Conservation (phyloP, 202 grass and related monocot genomes). For the Musa balbisiana region DNA sequence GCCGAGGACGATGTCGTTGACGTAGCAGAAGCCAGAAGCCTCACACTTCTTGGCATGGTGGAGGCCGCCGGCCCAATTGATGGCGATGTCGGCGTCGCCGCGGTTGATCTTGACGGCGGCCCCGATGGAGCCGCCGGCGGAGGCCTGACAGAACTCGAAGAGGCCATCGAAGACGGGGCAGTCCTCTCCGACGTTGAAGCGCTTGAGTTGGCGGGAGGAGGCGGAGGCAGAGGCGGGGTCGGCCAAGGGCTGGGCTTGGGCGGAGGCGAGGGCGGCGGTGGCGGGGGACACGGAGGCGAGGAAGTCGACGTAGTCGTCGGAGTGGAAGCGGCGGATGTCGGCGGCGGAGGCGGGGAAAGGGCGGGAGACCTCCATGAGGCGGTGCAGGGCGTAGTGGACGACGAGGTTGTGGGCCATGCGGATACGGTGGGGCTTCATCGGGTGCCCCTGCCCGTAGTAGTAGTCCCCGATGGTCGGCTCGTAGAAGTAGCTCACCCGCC, state of each 20-base stretch:
- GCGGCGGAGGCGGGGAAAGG: slow-evolving; percentile 65
- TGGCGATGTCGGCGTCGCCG: slow-evolving; percentile 81
- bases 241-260: slow-evolving; percentile 9
- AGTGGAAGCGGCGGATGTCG: slow-evolving; percentile 89
- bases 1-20: slow-evolving; percentile 93
- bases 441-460: slow-evolving; percentile 99
- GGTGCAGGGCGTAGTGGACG: slow-evolving; percentile 91
- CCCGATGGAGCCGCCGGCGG: slow-evolving; percentile 85
- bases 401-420: slow-evolving; percentile 95
- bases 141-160: slow-evolving; percentile 91
- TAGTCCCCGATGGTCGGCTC: slow-evolving; percentile 97
- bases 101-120: slow-evolving; percentile 96
- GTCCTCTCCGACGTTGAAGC: slow-evolving; percentile 94
- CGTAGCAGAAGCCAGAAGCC: slow-evolving; percentile 95
- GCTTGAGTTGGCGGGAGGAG: slow-evolving; percentile 38
- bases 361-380: slow-evolving; percentile 81
- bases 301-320: slow-evolving; percentile 80
- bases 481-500: slow-evolving; percentile 98
- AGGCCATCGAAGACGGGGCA: slow-evolving; percentile 93
- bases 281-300: slow-evolving; percentile 52
- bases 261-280: neutral
- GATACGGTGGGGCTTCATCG: slow-evolving; percentile 99
- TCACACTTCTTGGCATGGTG: slow-evolving; percentile 96
- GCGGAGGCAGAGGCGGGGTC: slow-evolving; percentile 17
- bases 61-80: slow-evolving; percentile 94